These are phyloP conservation scores for Solanum dulcamara DNA, from an alignment of 257 asterid species.

Conservation along the genomic window DNA sequence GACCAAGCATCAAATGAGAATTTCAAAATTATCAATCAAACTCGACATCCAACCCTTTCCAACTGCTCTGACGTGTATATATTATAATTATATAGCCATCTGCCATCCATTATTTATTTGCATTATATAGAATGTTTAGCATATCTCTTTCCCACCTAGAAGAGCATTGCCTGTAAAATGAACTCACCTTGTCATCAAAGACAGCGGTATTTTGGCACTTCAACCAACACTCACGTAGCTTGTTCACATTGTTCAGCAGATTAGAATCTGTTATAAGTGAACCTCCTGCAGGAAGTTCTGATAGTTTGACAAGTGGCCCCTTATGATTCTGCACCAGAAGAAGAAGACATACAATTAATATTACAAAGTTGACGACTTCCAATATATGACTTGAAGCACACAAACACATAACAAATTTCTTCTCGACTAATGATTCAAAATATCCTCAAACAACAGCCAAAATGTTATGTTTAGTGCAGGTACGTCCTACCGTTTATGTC, in stretches of 20 bases:
- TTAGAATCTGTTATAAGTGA: constrained; percentile 17
- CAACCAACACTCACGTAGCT: constrained; percentile 41
- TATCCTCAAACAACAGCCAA: not conserved
- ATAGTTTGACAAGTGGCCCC: constrained; percentile 20
- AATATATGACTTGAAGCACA: not conserved
- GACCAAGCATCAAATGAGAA: not conserved
- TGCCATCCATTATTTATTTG: not conserved
- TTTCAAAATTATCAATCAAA: not conserved
- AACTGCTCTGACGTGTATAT: not conserved
- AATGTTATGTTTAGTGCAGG: not conserved
- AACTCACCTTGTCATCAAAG: constrained; percentile 52
- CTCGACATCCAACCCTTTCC: not conserved
- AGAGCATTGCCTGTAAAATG: not conserved
- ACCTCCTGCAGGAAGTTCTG: constrained; percentile 28
- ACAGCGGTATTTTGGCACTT: constrained; percentile 47
- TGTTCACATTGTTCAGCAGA: constrained; percentile 39
- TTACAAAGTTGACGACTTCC: not conserved
- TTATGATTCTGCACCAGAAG: constrained; percentile 24
- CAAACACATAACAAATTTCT: not conserved
- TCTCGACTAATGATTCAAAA: not conserved
- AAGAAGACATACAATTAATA: not conserved
- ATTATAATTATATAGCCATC: not conserved
- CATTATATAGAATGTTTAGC: not conserved
- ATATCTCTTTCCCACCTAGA: not conserved
- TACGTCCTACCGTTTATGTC: not conserved